Conservation (phyloP, 2,329 filamentous ascomycete species). For the Tolypocladium cylindrosporum region DNA sequence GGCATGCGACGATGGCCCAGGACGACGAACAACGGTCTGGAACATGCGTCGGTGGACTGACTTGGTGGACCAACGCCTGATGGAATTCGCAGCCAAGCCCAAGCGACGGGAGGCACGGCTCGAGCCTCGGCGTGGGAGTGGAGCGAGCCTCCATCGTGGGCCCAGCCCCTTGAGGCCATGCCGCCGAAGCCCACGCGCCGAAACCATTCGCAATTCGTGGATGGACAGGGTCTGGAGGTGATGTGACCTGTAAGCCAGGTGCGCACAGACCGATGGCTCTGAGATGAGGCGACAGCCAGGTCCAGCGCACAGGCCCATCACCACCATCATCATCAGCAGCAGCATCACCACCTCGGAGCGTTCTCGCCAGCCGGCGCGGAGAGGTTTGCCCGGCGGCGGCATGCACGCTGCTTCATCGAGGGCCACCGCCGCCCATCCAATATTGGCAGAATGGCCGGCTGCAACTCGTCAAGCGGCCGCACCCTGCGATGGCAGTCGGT, state of each 20-base stretch:
- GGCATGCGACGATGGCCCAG: background rate
- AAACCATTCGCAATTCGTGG: background rate
- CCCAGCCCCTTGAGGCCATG: background rate
- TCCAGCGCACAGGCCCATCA: background rate
- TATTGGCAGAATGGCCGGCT: background rate
- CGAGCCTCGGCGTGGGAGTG: background rate
- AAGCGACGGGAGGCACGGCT: slow-evolving; percentile 1
- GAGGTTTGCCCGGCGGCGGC: background rate
- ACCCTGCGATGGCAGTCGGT: background rate
- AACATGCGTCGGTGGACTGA: background rate
- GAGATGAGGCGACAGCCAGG: background rate
- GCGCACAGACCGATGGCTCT: background rate
- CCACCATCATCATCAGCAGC: background rate
- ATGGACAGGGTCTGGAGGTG: background rate
- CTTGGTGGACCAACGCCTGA: background rate
- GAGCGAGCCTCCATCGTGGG: background rate
- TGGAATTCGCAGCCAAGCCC: background rate
- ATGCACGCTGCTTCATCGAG: background rate
- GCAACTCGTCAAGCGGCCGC: background rate
- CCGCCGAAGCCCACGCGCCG: background rate
- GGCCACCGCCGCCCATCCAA: background rate
- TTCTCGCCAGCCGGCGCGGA: background rate
- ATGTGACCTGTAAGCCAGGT: background rate
- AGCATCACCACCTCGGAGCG: background rate
- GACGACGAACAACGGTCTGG: background rate